A percentile compares a stretch with the other conserved stretches of the same genome.
These are phyloP conservation scores for Plasmodium gallinaceum DNA, from an alignment of 169 alveolate species.

Conservation along the genomic window DNA sequence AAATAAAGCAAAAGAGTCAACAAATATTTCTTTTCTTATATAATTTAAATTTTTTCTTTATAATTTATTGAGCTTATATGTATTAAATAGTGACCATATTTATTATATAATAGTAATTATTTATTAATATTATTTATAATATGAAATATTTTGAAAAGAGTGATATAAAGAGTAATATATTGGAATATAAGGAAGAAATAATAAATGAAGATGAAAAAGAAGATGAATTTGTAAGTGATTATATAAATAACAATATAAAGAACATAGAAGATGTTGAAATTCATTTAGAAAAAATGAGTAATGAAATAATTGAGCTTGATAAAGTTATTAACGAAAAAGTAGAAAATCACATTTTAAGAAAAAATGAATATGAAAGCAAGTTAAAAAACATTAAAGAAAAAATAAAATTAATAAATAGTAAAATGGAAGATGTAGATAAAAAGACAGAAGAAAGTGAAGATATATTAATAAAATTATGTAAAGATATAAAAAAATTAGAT, in stretches of 20 bases:
- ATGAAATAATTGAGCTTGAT: conserved; percentile 36
- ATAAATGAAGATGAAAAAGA: not conserved
- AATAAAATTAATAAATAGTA: conserved; percentile 43
- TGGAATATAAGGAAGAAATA: not conserved
- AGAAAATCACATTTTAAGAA: conserved; percentile 24
- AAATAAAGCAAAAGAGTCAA: too few relatives aligned
- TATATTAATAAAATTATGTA: conserved; percentile 41
- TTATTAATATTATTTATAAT: not conserved
- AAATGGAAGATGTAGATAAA: conserved; percentile 51
- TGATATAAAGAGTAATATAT: not conserved
- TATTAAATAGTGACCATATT: too few relatives aligned
- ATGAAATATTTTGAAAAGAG: not conserved
- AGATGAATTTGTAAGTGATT: conserved; percentile 26
- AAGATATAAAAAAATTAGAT: conserved; percentile 69
- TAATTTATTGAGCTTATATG: too few relatives aligned
- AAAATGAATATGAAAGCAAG: conserved; percentile 42
- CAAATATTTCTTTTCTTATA: too few relatives aligned
- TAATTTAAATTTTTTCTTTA: too few relatives aligned
- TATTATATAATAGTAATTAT: too few relatives aligned
- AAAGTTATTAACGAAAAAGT: conserved; percentile 29
- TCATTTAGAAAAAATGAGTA: conserved; percentile 36
- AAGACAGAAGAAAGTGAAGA: conserved; percentile 62
- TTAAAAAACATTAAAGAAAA: conserved; percentile 39
- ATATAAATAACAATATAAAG: conserved; percentile 43
- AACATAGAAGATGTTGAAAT: conserved; percentile 40